Evolutionary conservation across 179 eudicot genomes (phyloP).

Genomic region (Dionaea muscipula): DNA sequence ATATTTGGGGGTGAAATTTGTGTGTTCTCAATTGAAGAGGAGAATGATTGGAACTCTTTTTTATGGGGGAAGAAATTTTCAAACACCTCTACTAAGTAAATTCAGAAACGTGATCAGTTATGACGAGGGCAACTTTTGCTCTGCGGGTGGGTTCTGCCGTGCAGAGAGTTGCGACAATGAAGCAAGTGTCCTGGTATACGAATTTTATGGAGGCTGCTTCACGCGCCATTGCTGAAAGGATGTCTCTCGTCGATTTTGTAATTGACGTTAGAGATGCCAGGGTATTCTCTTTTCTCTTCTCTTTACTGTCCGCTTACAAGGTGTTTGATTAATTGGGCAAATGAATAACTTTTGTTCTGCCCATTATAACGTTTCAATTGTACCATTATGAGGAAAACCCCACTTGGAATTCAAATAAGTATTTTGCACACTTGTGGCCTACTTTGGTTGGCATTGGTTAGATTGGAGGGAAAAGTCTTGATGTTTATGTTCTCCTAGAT

Average conservation of each 20-base stretch:
- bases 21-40: too few species aligned
- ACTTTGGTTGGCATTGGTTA: neutral
- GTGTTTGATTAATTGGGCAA: conserved; percentile 30
- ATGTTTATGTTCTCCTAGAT: too few species aligned
- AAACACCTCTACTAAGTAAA: too few species aligned
- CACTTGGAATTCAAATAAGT: neutral
- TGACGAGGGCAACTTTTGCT: conserved; percentile 21
- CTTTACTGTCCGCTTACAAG: neutral
- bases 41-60: too few species aligned
- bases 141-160: conserved; percentile 36
- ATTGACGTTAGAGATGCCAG: conserved; percentile 81
- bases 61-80: too few species aligned
- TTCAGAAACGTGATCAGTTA: too few species aligned
- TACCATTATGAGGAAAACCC: neutral
- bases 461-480: neutral
- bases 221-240: conserved; percentile 51
- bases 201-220: conserved; percentile 78
- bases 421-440: too few species aligned
- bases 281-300: too few species aligned
- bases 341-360: neutral
- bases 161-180: conserved; percentile 26
- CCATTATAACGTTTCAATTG: neutral
- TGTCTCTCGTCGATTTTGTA: conserved; percentile 62
- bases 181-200: conserved; percentile 45
- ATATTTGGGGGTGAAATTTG: too few species aligned